phyloP scores from a whole-genome alignment of 805 yeast genomes.

The Candida peoriensis region DNA sequence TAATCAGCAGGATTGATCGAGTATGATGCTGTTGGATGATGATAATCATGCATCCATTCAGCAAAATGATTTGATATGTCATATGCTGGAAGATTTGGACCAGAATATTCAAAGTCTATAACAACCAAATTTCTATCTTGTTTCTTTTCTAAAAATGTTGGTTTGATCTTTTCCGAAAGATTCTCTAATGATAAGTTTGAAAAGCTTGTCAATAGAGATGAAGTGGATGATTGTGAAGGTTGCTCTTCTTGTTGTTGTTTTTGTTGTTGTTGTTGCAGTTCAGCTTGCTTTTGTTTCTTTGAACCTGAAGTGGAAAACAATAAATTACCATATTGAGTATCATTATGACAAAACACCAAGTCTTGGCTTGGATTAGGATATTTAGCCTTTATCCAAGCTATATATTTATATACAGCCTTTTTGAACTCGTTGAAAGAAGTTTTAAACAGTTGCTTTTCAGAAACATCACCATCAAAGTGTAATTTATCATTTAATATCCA shows the following conservation, averaged over 20 bases:
- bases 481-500: constrained; percentile 37
- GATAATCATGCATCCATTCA: constrained; percentile 97
- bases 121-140: constrained; percentile 79
- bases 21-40: constrained; percentile 38
- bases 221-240: constrained; percentile 3
- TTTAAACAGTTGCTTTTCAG: constrained; percentile 35
- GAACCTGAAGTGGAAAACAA: constrained; percentile 52
- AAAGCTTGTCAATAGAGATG: constrained; percentile 11
- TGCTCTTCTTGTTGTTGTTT: constrained; percentile 3
- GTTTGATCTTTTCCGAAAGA: constrained; percentile 24
- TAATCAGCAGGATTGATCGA: constrained; percentile 49
- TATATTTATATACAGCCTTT: constrained; percentile 44
- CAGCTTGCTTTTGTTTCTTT: constrained; percentile 18
- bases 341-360: constrained; percentile 88
- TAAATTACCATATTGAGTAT: constrained; percentile 93
- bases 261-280: neutral
- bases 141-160: constrained; percentile 32
- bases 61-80: constrained; percentile 91
- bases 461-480: constrained; percentile 3
- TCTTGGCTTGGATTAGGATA: constrained; percentile 43
- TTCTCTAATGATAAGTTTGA: constrained; percentile 22
- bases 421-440: constrained; percentile 48
- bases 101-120: constrained; percentile 94
- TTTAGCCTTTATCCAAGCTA: constrained; percentile 52
- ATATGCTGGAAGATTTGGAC: constrained; percentile 82